phyloP scores from a whole-genome alignment of 805 yeast species.

The Yueomyces sp. region DNA sequence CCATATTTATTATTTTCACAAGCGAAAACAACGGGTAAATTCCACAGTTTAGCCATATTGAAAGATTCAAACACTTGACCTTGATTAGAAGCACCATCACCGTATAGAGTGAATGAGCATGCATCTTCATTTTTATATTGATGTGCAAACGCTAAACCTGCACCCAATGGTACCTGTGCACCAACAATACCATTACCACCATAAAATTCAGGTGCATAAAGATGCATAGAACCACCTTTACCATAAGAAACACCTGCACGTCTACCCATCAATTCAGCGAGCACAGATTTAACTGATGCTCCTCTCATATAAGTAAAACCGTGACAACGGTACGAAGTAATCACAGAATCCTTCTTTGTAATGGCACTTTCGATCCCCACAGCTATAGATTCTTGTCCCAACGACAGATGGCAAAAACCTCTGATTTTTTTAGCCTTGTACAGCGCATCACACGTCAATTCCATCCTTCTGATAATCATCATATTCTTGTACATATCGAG shows the following conservation, averaged over 20 bases:
- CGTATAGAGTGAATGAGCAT: constrained; percentile 82
- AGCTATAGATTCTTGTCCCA: constrained; percentile 98
- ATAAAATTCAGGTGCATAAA: constrained; percentile 89
- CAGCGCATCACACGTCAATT: constrained; percentile 96
- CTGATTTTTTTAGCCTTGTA: constrained; percentile 97
- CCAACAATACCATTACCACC: constrained; percentile 99
- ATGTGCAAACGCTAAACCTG: constrained; percentile 97
- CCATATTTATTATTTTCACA: constrained; percentile 99
- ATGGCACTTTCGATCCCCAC: constrained; percentile 97
- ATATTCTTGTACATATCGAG: constrained; percentile 94
- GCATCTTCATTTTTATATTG: constrained; percentile 73
- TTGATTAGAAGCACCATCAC: constrained; percentile 99
- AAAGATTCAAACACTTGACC: constrained; percentile 97
- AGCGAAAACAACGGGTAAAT: constrained; percentile 85
- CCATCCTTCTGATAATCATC: constrained; percentile 91
- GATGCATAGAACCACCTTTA: constrained; percentile 99
- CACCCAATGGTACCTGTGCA: constrained; percentile 97
- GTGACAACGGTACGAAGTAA: constrained; percentile 98
- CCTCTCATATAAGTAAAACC: constrained; percentile 97
- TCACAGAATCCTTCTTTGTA: constrained; percentile 70
- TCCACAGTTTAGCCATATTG: constrained; percentile 99
- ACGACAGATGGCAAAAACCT: constrained; percentile 97
- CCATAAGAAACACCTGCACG: constrained; percentile 92
- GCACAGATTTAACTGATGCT: constrained; percentile 73
- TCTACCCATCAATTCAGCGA: constrained; percentile 95